Evolutionary conservation across 495 filamentous ascomycete genomes (phyloP).

Genomic region (Chaetomium cochliodes): DNA sequence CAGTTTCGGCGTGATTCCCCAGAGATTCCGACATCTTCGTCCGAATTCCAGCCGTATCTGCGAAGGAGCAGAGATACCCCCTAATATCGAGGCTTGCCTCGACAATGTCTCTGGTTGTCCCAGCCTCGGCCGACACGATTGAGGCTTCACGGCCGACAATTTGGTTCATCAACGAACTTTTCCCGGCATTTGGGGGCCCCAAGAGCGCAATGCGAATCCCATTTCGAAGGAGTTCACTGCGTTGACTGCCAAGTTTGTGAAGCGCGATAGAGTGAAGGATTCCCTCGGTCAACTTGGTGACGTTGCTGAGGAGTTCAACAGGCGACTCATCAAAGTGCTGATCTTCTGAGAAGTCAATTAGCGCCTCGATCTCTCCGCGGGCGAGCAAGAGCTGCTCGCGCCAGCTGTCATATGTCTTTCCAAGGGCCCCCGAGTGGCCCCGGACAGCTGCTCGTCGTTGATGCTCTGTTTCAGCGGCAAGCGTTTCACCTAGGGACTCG

Average conservation of each 20-base stretch:
- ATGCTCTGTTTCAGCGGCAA: conserved; percentile 88
- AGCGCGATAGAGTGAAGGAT: conserved; percentile 61
- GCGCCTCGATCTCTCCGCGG: conserved; percentile 85
- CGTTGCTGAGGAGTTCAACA: conserved; percentile 63
- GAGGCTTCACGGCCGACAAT: conserved; percentile 92
- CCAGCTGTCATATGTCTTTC: conserved; percentile 84
- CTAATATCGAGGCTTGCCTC: conserved; percentile 88
- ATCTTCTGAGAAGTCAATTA: conserved; percentile 97
- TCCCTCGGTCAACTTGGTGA: conserved; percentile 58
- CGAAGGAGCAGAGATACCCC: conserved; percentile 83
- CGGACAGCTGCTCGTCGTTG: conserved; percentile 83
- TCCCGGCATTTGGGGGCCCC: conserved; percentile 91
- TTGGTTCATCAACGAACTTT: conserved; percentile 87
- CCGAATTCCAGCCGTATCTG: conserved; percentile 87
- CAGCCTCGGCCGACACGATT: conserved; percentile 88
- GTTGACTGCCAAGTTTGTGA: conserved; percentile 72
- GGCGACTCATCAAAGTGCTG: conserved; percentile 94
- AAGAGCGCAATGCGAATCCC: conserved; percentile 84
- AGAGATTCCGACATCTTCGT: conserved; percentile 28
- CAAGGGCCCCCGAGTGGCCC: conserved; percentile 66
- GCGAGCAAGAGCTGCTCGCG: conserved; percentile 72
- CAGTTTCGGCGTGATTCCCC: not conserved
- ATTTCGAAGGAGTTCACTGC: conserved; percentile 80
- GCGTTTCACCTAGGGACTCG: conserved; percentile 81
- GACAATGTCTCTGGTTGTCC: conserved; percentile 90